Percentiles rank a stretch among this genome's conserved stretches.
Conservation (phyloP, 768 basidiomycete species). For the Pulveroboletus sp. region DNA sequence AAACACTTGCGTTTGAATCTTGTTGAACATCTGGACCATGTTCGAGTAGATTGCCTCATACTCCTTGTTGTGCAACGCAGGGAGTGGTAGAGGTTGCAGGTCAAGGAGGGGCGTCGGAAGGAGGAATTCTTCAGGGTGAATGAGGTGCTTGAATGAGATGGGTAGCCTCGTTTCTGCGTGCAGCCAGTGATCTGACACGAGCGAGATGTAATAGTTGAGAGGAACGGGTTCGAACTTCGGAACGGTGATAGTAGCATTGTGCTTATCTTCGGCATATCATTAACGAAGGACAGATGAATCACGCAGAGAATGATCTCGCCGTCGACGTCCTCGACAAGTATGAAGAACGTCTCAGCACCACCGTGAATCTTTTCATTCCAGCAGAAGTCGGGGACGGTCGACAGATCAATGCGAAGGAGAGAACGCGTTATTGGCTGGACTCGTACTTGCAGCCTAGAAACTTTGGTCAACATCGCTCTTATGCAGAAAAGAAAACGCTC, state of each 20-base stretch:
- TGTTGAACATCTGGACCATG: conserved; percentile 90
- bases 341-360: conserved; percentile 84
- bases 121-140: conserved; percentile 96
- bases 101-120: conserved; percentile 90
- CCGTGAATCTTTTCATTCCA: conserved; percentile 98
- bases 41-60: conserved; percentile 85
- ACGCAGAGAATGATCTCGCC: conserved; percentile 95
- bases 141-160: conserved; percentile 96
- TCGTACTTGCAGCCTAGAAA: conserved; percentile 78
- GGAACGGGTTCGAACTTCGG: conserved; percentile 97
- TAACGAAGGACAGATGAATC: conserved; percentile 91
- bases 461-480: neutral
- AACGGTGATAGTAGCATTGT: conserved; percentile 90
- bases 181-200: conserved; percentile 94
- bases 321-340: conserved; percentile 95
- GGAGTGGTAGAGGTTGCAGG: conserved; percentile 84
- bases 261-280: conserved; percentile 89
- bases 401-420: conserved; percentile 87
- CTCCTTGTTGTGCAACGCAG: conserved; percentile 90
- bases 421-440: conserved; percentile 96
- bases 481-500: conserved; percentile 24
- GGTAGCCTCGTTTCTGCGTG: conserved; percentile 94
- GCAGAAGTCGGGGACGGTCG: conserved; percentile 95
- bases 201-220: conserved; percentile 95
- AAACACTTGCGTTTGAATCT: conserved; percentile 99